Evolutionary conservation across 257 asterid genomes (phyloP), one percentile per base, ranked within the genome.

Genomic region (Haberlea rhodopensis): DNA sequence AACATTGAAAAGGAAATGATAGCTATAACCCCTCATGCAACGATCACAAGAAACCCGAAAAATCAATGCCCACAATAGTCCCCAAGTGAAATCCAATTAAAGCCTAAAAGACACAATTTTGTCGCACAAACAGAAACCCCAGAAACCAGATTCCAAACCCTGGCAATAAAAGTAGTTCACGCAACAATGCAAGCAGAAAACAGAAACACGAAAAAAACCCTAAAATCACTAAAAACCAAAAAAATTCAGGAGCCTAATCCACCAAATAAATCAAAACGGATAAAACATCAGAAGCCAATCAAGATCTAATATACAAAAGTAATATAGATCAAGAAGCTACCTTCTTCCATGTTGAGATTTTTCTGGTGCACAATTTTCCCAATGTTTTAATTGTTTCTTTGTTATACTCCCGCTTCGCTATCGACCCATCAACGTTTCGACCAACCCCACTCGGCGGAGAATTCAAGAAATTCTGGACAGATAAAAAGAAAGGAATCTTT

Each of bases 341-440:
- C 83, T 63, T 55, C 75, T 25, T 74, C 80, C 83, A 78, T 78
- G 4, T 37, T 37, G 69, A 65, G 10, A 27, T 67, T 61, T 37
- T 31, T 53, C 24, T 21, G 63, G 63, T 8, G 54, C 29, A 43
- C 11, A 57, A 53, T 16, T 25, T 65, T 56, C 66, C 56, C 62
- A 21, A 49, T 51, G 27, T 31, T 34, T 52, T 54, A n/a, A 0
- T n/a, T 32, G n/a, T n/a, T 61, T 34, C n/a, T 6, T n/a, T 37
- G 28, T 21, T 28, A 24, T 19, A 34, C 22, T 6, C 55, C 34
- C 9, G 19, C 43, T 34, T 32, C 62, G 45, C 56, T 54, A 53
- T 18, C 27, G 68, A 40, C 64, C 65, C 68, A 62, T 57, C 74
- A 74, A 69, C 74, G 70, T 74, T 57, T 22, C 46, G 58, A 43